A percentile compares a stretch with the other conserved stretches of the same genome.
phyloP scores from a whole-genome alignment of 306 rosid genomes.

The Astragalus membranaceus region DNA sequence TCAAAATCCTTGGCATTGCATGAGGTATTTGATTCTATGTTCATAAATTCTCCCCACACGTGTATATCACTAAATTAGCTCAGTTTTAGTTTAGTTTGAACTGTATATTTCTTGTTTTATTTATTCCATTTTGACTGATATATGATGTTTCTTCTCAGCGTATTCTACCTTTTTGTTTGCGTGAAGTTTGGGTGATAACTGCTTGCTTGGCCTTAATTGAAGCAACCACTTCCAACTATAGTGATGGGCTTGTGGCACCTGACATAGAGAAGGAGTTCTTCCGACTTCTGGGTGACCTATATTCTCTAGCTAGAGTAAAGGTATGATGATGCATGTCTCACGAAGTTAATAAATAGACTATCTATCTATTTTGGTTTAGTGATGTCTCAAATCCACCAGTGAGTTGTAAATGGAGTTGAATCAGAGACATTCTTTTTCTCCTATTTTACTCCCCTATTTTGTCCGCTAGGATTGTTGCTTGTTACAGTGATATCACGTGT shows the following conservation, averaged over 20 bases:
- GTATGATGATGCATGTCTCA: slow-evolving; percentile 37
- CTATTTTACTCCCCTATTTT: not conserved
- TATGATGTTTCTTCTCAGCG: slow-evolving; percentile 52
- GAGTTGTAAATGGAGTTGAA: slow-evolving; percentile 16
- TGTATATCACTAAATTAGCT: slow-evolving; percentile 3
- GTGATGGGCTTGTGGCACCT: slow-evolving; percentile 54
- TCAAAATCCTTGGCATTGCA: slow-evolving; percentile 72
- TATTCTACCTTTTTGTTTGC: slow-evolving; percentile 86
- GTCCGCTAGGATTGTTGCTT: slow-evolving; percentile 5
- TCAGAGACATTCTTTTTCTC: slow-evolving; percentile 4
- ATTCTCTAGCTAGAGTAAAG: slow-evolving; percentile 90
- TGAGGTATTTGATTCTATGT: slow-evolving; percentile 57
- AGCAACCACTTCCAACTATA: slow-evolving; percentile 66
- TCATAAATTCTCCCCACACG: slow-evolving; percentile 4
- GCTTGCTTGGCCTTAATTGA: slow-evolving; percentile 76
- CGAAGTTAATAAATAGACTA: slow-evolving; percentile 15
- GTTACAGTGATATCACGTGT: slow-evolving; percentile 6
- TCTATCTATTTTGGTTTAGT: slow-evolving; percentile 9
- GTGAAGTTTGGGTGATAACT: slow-evolving; percentile 92
- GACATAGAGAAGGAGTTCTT: slow-evolving; percentile 86
- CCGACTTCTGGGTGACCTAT: slow-evolving; percentile 86
- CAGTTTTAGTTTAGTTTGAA: slow-evolving; percentile 21
- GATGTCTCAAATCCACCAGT: slow-evolving; percentile 8
- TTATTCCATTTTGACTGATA: slow-evolving; percentile 26
- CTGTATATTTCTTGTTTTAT: slow-evolving; percentile 10